These are phyloP conservation scores for Fusarium lyarnte DNA, from an alignment of 2,329 filamentous ascomycete genomes.

Conservation along the genomic window DNA sequence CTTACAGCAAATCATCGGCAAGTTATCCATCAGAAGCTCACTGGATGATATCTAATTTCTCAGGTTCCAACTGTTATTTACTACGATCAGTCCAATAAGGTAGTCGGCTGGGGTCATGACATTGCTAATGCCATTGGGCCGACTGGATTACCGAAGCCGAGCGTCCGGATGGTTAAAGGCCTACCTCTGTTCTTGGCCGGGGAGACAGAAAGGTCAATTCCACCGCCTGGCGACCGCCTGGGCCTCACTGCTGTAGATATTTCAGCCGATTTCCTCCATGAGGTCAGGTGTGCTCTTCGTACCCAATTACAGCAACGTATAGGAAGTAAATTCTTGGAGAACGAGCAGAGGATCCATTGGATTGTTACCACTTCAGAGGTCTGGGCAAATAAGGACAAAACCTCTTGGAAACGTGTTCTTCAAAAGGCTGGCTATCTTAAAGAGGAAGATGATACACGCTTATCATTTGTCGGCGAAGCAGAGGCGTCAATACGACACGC, in stretches of 20 bases:
- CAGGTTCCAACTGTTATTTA: neutral
- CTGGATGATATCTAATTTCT: neutral
- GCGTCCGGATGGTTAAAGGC: neutral
- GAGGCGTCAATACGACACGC: neutral
- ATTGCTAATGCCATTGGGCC: neutral
- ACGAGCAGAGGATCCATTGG: neutral
- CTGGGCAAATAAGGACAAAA: neutral
- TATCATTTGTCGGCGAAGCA: neutral
- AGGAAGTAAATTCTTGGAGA: neutral
- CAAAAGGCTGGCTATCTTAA: neutral
- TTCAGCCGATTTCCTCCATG: neutral
- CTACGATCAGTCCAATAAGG: neutral
- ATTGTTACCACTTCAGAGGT: rapidly evolving
- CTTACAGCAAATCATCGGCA: neutral
- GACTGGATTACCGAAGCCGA: neutral
- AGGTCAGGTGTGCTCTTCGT: neutral
- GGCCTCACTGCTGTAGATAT: neutral
- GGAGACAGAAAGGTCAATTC: neutral
- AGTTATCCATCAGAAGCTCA: neutral
- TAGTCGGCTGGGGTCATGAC: neutral
- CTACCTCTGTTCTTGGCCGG: neutral
- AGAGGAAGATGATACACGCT: neutral
- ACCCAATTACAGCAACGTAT: neutral
- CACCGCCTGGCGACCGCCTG: rapidly evolving
- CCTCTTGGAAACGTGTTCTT: neutral